A percentile compares a stretch with the other conserved stretches of the same genome.
Evolutionary conservation across 1,284 basidiomycete species (phyloP).

Genomic region (Cutaneotrichosporon cyanovorans): DNA sequence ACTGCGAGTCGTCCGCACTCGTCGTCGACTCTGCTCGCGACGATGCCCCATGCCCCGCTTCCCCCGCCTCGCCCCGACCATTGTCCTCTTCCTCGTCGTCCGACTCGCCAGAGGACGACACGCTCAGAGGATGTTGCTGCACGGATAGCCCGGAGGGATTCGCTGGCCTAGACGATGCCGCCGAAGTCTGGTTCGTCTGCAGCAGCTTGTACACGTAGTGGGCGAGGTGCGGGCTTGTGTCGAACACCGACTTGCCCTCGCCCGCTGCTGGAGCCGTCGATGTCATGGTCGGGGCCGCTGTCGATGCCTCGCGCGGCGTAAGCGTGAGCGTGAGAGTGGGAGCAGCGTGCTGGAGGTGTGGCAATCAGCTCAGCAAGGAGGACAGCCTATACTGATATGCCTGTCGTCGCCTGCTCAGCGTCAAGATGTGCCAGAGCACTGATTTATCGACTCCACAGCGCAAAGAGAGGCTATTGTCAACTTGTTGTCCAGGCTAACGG

Average conservation of each 20-base stretch:
- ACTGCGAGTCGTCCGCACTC: background rate
- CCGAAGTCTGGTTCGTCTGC: constrained; percentile 16
- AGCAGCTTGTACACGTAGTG: constrained; percentile 40
- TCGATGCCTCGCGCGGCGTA: too few relatives aligned
- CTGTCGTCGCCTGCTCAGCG: too few relatives aligned
- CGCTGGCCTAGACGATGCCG: too few relatives aligned
- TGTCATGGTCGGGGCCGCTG: background rate
- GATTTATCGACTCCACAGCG: too few relatives aligned
- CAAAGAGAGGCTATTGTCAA: too few relatives aligned
- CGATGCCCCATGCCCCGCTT: background rate
- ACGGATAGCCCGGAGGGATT: constrained; percentile 12
- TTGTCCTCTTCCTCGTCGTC: constrained; percentile 29
- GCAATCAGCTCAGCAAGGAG: too few relatives aligned
- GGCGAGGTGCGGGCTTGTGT: constrained; percentile 33
- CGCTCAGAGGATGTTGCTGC: constrained; percentile 37
- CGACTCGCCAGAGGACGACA: constrained; percentile 39
- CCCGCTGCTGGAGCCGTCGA: background rate
- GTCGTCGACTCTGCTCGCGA: background rate
- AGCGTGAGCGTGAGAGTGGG: too few relatives aligned
- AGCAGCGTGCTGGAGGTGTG: too few relatives aligned
- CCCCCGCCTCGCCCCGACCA: too few relatives aligned
- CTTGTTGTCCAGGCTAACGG: too few relatives aligned
- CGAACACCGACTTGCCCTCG: constrained; percentile 19
- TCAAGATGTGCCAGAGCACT: too few relatives aligned
- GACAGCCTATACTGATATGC: too few relatives aligned